A percentile compares a stretch with the other conserved stretches of the same genome.
Conservation (phyloP, 1,284 basidiomycete species). For the Rhodotorula sp. region DNA sequence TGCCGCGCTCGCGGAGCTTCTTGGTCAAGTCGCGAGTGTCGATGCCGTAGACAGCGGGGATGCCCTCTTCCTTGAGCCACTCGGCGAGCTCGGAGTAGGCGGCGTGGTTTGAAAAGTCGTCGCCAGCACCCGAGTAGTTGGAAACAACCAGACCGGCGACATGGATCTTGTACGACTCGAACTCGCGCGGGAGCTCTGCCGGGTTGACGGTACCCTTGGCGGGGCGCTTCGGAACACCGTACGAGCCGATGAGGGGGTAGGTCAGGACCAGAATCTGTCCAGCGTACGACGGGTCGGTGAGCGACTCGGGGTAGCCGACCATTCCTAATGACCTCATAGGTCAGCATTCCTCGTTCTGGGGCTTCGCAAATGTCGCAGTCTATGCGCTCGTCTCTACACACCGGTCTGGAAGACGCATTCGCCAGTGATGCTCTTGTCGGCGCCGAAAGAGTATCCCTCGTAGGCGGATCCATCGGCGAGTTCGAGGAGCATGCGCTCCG, state of each 20-base stretch:
- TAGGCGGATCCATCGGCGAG: conserved; percentile 86
- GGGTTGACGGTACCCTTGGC: conserved; percentile 49
- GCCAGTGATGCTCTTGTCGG: conserved; percentile 85
- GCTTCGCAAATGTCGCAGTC: neutral
- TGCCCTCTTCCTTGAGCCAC: conserved; percentile 93
- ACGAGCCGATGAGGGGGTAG: conserved; percentile 96
- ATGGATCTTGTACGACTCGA: conserved; percentile 94
- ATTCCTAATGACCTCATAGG: conserved; percentile 63
- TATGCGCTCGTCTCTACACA: conserved; percentile 47
- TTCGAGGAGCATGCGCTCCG: conserved; percentile 68
- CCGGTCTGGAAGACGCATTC: conserved; percentile 99
- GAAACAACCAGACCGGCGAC: conserved; percentile 87
- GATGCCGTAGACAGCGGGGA: conserved; percentile 94
- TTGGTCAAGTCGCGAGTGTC: conserved; percentile 97
- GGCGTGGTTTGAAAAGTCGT: conserved; percentile 93
- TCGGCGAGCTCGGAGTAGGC: conserved; percentile 80
- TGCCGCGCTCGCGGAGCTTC: conserved; percentile 89
- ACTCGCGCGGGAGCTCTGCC: conserved; percentile 66
- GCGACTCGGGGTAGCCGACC: conserved; percentile 98
- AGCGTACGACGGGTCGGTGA: conserved; percentile 98
- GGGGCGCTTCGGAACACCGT: conserved; percentile 85
- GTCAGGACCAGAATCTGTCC: conserved; percentile 97
- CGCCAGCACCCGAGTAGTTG: conserved; percentile 69
- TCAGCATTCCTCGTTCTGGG: conserved; percentile 2
- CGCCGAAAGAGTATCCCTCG: conserved; percentile 90